Evolutionary conservation across 768 basidiomycete species (phyloP).

Genomic region (Lentinula detonsa): DNA sequence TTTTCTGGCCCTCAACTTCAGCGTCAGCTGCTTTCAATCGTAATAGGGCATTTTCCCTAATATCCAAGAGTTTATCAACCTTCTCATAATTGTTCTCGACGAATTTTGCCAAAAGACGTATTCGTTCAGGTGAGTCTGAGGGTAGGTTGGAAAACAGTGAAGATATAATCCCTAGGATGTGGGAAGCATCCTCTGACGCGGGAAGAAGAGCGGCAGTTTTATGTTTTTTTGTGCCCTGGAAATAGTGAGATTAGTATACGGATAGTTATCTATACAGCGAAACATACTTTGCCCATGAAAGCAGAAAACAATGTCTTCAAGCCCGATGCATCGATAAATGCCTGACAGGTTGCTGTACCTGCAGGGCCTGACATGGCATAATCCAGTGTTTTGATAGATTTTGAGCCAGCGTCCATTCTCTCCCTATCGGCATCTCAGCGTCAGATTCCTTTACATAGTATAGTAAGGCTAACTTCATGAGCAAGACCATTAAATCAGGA

Average conservation of each 20-base stretch:
- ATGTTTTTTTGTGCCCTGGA: constrained; percentile 56
- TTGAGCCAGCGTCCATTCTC: constrained; percentile 72
- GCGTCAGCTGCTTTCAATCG: constrained; percentile 56
- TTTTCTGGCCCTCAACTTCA: constrained; percentile 65
- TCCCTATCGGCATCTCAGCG: constrained; percentile 45
- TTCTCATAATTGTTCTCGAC: constrained; percentile 93
- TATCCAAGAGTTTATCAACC: constrained; percentile 86
- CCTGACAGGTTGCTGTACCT: constrained; percentile 66
- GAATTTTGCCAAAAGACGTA: constrained; percentile 87
- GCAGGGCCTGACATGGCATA: constrained; percentile 80
- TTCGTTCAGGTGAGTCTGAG: constrained; percentile 75
- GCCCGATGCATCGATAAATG: constrained; percentile 83
- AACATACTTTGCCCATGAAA: constrained; percentile 88
- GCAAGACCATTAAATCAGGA: constrained; percentile 93
- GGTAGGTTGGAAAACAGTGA: constrained; percentile 85
- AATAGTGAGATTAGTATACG: constrained; percentile 10
- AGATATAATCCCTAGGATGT: constrained; percentile 82
- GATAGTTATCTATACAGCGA: background rate
- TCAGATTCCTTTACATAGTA: background rate
- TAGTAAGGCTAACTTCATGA: constrained; percentile 75
- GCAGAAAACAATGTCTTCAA: constrained; percentile 86
- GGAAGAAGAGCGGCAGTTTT: constrained; percentile 40
- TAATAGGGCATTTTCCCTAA: constrained; percentile 63
- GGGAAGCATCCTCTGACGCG: constrained; percentile 77
- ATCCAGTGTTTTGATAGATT: constrained; percentile 87